Percentiles rank a stretch among this genome's conserved stretches.
These are phyloP conservation scores for Coemansia sp. DNA, from an alignment of 192 early-diverging fungal genomes.

Conservation along the genomic window DNA sequence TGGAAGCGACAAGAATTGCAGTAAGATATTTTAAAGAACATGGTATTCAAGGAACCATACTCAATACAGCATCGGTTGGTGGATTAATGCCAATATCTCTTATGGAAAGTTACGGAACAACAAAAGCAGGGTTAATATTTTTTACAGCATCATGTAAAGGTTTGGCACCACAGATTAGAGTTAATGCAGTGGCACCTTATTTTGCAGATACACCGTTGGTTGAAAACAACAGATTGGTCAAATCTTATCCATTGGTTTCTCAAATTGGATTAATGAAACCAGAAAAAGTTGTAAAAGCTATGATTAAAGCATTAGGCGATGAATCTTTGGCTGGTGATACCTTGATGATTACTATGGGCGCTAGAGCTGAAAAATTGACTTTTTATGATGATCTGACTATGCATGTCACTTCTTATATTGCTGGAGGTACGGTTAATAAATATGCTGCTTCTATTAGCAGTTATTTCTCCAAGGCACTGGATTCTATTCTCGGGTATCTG, in stretches of 20 bases:
- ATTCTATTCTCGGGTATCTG: constrained; percentile 16
- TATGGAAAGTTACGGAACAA: constrained; percentile 72
- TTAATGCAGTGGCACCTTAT: constrained; percentile 63
- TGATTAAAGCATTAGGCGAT: constrained; percentile 57
- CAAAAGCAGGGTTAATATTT: constrained; percentile 70
- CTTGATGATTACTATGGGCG: constrained; percentile 42
- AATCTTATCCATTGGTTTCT: constrained; percentile 24
- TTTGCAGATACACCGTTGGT: constrained; percentile 58
- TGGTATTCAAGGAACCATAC: constrained; percentile 54
- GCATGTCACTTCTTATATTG: constrained; percentile 33
- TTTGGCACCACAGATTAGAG: constrained; percentile 50
- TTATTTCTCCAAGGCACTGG: constrained; percentile 10
- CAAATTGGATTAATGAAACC: constrained; percentile 34
- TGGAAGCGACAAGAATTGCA: constrained; percentile 70
- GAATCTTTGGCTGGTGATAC: constrained; percentile 53
- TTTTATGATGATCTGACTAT: constrained; percentile 27
- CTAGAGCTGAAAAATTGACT: constrained; percentile 13
- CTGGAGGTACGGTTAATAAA: constrained; percentile 23
- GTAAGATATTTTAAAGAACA: constrained; percentile 56
- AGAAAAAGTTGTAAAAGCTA: constrained; percentile 55
- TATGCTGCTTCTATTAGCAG: constrained; percentile 10
- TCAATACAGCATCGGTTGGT: constrained; percentile 75
- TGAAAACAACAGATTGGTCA: constrained; percentile 25
- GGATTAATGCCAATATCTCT: constrained; percentile 53
- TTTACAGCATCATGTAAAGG: constrained; percentile 52